Percentiles rank a stretch among this genome's conserved stretches.
Evolutionary conservation across 2,329 filamentous ascomycete species (phyloP).

Genomic region (Trichoderma koningii): DNA sequence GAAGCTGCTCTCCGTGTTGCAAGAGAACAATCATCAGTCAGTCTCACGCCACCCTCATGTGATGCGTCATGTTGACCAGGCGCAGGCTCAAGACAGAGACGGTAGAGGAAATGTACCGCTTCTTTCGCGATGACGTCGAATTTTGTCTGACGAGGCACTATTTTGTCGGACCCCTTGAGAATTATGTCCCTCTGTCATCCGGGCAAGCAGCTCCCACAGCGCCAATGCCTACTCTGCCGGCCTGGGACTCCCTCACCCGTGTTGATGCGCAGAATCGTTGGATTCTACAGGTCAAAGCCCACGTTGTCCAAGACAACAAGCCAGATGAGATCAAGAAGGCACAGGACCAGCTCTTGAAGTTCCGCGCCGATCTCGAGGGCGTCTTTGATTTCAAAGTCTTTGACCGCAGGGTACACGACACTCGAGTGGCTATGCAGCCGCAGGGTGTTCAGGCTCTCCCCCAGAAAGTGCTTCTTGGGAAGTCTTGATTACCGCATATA

Average conservation of each 20-base stretch:
- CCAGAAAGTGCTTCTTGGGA: slow-evolving; percentile 43
- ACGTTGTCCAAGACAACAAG: slow-evolving; percentile 58
- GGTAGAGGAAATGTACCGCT: slow-evolving; percentile 56
- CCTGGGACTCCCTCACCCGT: slow-evolving; percentile 50
- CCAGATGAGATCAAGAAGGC: slow-evolving; percentile 60
- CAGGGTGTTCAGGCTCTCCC: slow-evolving; percentile 45
- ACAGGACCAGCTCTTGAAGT: slow-evolving; percentile 52
- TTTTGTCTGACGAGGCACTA: slow-evolving; percentile 55
- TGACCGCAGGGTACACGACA: slow-evolving; percentile 57
- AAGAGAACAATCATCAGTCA: slow-evolving; percentile 56
- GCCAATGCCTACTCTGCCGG: slow-evolving; percentile 43
- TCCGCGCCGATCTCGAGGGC: slow-evolving; percentile 52
- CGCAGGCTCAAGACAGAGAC: slow-evolving; percentile 55
- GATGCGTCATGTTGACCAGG: neutral
- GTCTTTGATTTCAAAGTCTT: slow-evolving; percentile 55
- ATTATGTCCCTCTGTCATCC: slow-evolving; percentile 40
- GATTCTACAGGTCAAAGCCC: slow-evolving; percentile 57
- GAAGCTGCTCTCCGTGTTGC: slow-evolving; percentile 51
- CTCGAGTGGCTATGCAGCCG: slow-evolving; percentile 46
- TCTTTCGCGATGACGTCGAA: slow-evolving; percentile 57
- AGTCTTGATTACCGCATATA: slow-evolving; percentile 29
- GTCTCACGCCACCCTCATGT: slow-evolving; percentile 23
- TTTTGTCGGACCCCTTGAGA: slow-evolving; percentile 41
- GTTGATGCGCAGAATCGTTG: slow-evolving; percentile 55
- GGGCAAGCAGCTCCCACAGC: slow-evolving; percentile 25